Percentiles rank a stretch among this genome's conserved stretches.
Conservation (phyloP, 148 eudicot species). For the Fagopyrum esculentum region DNA sequence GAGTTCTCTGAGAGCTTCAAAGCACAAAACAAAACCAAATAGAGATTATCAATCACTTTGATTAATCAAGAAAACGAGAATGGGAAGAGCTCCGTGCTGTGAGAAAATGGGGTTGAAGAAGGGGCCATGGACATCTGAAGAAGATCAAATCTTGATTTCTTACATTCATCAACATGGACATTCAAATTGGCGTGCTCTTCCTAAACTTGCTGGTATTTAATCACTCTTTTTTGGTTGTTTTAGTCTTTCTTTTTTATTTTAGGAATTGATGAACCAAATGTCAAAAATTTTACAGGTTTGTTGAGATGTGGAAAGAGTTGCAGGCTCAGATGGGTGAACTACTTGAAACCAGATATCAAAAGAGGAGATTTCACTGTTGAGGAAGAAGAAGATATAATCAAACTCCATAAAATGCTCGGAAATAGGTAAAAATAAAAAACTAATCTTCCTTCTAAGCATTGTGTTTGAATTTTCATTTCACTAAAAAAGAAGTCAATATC, state of each 20-base stretch:
- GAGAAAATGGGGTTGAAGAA: constrained; percentile 56
- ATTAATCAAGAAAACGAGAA: constrained; percentile 8
- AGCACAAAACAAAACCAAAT: no score
- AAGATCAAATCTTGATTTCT: constrained; percentile 43
- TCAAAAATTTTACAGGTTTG: constrained; percentile 28
- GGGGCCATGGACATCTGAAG: constrained; percentile 65
- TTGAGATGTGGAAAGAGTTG: constrained; percentile 82
- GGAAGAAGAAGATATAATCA: constrained; percentile 62
- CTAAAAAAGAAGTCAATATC: background rate
- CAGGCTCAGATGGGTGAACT: constrained; percentile 69
- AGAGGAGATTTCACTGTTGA: constrained; percentile 62
- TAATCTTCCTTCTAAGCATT: background rate
- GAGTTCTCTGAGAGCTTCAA: background rate
- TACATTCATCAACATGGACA: constrained; percentile 49
- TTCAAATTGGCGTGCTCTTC: constrained; percentile 63
- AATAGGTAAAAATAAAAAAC: constrained; percentile 36
- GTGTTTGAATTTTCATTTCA: background rate
- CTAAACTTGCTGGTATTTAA: constrained; percentile 47
- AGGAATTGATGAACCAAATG: background rate
- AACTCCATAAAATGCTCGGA: constrained; percentile 63
- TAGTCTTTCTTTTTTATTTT: background rate
- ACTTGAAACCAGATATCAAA: constrained; percentile 63
- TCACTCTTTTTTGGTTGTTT: background rate
- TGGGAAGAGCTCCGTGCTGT: constrained; percentile 75
- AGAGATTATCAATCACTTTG: background rate